A percentile compares a stretch with the other conserved stretches of the same genome.
phyloP scores from a whole-genome alignment of 352 stramenopile genomes.

The Phytophthora aleatoria region DNA sequence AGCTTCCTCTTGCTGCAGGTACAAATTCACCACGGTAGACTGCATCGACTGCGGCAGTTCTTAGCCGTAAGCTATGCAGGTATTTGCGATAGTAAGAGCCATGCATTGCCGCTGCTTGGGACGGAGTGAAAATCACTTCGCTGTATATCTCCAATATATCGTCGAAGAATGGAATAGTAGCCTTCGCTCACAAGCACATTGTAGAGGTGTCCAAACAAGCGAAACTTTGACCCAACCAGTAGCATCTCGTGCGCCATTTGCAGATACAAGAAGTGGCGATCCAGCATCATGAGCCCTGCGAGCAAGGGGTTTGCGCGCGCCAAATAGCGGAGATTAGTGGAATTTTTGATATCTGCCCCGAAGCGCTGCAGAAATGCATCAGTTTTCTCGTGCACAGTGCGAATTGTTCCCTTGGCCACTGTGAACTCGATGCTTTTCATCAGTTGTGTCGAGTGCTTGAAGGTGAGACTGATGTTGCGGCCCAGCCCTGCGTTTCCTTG shows the following conservation, averaged over 20 bases:
- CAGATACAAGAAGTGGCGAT: conserved; percentile 33
- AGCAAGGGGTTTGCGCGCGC: neutral
- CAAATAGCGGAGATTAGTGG: neutral
- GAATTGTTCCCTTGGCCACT: neutral
- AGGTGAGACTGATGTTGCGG: conserved; percentile 30
- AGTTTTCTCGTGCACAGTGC: conserved; percentile 7
- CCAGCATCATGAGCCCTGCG: conserved; percentile 10
- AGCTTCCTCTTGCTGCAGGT: neutral
- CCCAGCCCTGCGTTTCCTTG: conserved; percentile 27
- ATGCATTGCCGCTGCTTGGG: conserved; percentile 18
- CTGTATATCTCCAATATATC: conserved; percentile 30
- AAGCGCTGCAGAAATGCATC: neutral
- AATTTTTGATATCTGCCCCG: neutral
- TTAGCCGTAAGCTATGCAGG: conserved; percentile 28
- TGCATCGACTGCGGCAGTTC: conserved; percentile 23
- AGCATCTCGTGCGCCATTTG: conserved; percentile 26
- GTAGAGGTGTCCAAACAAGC: conserved; percentile 43
- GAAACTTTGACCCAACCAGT: conserved; percentile 29
- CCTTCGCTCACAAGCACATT: conserved; percentile 29
- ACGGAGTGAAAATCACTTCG: conserved; percentile 33
- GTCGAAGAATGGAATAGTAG: conserved; percentile 38
- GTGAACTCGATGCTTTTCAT: neutral
- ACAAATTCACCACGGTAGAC: conserved; percentile 20
- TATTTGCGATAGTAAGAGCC: conserved; percentile 32
- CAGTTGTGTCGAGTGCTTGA: neutral